Base-by-base conservation (phyloP, 495 filamentous ascomycete genomes). In the Talaromyces liani region DNA sequence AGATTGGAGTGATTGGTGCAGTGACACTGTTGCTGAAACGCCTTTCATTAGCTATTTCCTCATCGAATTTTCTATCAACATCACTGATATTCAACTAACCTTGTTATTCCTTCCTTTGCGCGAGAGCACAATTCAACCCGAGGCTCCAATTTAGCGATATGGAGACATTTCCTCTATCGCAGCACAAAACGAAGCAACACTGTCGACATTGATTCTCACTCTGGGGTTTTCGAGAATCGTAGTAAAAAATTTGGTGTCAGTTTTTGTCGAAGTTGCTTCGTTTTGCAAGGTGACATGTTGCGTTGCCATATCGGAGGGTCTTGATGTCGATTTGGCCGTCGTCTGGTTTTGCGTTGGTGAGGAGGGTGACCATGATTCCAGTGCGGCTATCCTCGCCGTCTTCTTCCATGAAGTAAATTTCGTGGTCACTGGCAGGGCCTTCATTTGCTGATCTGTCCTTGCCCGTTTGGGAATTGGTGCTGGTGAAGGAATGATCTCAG, bases 321-420 rank as follows among this genome's bases (percentile, higher is more conserved):
- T 29, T 29, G 27, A 58, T 58, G 1, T 58, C 55, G 55, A 58
- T 16, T 2, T 12, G 16, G 14, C 29, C 29, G 12, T 58, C 18
- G 4, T 31, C 55, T 58, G 55, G 27, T 9, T 58, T 33, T 20
- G 14, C 25, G 14, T 54, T 54, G 1, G 51, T 10, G 22, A 54
- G 51, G 6, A 54, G n/a, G 18, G 51, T 9, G 4, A 27, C 20
- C 51, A 24, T 24, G 4, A 58, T 16, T 10, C 55, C 29, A 33
- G 55, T 58, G 24, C 55, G 25, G 6, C 25, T 58, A 12, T 58
- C 27, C 25, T n/a, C 0, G 6, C 34, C 34, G 55, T 12, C 55
- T n/a, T 33, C 55, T 33, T 58, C 25, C 25, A 33, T 58, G 55
- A 58, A 58, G 27, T 58, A 58, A 4, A 58, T 16, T 33, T 58